phyloP scores from a whole-genome alignment of 805 yeast species.

The Metschnikowia cubensis region DNA sequence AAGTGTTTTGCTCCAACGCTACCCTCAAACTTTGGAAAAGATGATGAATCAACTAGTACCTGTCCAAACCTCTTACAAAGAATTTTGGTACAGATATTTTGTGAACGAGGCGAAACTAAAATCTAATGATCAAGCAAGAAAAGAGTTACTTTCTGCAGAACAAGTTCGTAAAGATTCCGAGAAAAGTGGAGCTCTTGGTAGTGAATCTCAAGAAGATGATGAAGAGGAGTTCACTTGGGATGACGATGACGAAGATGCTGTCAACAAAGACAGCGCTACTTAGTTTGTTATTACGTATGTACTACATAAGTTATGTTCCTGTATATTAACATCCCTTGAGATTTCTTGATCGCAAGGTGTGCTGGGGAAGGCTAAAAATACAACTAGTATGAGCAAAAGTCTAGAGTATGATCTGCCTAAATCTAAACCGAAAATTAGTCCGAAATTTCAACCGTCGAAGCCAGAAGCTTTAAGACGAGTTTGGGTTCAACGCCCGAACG shows the following conservation, averaged over 20 bases:
- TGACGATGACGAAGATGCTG: conserved; percentile 48
- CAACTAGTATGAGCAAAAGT: conserved; percentile 1
- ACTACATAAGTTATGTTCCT: not conserved
- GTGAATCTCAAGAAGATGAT: conserved; percentile 20
- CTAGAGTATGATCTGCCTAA: conserved; percentile 3
- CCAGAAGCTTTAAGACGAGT: conserved; percentile 30
- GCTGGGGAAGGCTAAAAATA: not conserved
- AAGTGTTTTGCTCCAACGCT: conserved; percentile 41
- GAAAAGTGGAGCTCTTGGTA: conserved; percentile 28
- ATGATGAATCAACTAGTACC: conserved; percentile 69
- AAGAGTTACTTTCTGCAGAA: conserved; percentile 48
- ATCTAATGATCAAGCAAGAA: conserved; percentile 62
- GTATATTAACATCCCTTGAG: not conserved
- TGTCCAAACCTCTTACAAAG: conserved; percentile 47
- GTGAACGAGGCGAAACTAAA: conserved; percentile 48
- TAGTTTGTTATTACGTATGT: not conserved
- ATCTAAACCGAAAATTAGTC: not conserved
- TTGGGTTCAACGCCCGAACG: conserved; percentile 51
- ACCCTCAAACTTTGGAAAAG: conserved; percentile 46
- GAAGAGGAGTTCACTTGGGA: conserved; percentile 53
- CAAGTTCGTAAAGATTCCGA: not conserved
- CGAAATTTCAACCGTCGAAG: not conserved
- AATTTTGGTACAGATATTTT: conserved; percentile 77
- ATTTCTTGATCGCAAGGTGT: not conserved
- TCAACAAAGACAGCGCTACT: not conserved